Conservation (phyloP, 345 rosid genomes). For the Bruguiera sexangula region DNA sequence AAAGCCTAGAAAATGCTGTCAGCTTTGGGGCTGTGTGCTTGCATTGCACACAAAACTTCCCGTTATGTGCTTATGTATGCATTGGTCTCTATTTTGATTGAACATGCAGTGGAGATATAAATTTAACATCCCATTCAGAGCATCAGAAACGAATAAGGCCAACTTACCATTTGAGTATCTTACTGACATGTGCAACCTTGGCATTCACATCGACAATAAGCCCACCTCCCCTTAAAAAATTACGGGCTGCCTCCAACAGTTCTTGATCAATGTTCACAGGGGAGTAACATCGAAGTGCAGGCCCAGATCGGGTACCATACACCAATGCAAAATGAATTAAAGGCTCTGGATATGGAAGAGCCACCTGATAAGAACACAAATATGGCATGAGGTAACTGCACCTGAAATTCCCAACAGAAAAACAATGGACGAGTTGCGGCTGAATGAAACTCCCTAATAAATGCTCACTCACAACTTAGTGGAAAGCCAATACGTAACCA, state of each 20-base stretch:
- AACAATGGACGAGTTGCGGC: not conserved
- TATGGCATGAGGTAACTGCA: not conserved
- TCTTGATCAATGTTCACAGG: constrained; percentile 78
- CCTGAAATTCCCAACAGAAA: not conserved
- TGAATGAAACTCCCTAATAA: not conserved
- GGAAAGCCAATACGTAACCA: too few species aligned
- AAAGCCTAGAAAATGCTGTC: too few species aligned
- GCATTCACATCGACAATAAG: constrained; percentile 49
- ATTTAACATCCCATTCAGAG: not conserved
- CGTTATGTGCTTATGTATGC: too few species aligned
- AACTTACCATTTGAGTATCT: constrained; percentile 69
- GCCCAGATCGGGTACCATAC: constrained; percentile 77
- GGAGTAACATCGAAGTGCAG: constrained; percentile 67
- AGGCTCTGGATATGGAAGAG: constrained; percentile 69
- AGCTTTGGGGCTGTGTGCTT: too few species aligned
- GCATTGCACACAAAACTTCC: too few species aligned
- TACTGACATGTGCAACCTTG: constrained; percentile 53
- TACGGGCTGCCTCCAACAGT: constrained; percentile 65
- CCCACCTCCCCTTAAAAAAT: constrained; percentile 70
- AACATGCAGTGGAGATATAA: too few species aligned
- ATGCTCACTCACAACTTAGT: too few species aligned
- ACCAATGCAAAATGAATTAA: constrained; percentile 72
- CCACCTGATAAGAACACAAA: constrained; percentile 36
- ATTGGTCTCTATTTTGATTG: too few species aligned
- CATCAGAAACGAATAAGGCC: not conserved